Conservation (phyloP, 441 rosid genomes). For the Jatropha multifida region DNA sequence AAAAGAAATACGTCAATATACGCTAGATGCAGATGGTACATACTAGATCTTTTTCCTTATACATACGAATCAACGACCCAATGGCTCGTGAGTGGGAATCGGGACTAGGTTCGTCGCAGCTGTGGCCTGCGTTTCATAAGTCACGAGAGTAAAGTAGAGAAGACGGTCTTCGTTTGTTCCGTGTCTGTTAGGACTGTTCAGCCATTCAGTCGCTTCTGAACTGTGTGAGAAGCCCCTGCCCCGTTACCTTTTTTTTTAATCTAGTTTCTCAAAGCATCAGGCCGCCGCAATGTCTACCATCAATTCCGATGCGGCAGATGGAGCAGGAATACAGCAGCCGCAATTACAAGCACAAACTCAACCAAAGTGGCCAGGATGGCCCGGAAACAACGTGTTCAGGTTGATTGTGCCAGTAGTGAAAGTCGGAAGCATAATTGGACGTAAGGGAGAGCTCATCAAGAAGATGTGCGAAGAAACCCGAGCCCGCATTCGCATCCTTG, state of each 20-base stretch:
- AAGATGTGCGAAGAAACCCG: constrained; percentile 93
- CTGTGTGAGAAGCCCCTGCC: no score
- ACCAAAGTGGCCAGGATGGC: constrained; percentile 92
- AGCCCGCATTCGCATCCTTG: constrained; percentile 84
- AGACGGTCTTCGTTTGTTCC: neutral
- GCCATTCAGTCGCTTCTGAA: no score
- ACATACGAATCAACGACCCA: no score
- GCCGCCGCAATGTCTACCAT: constrained; percentile 1
- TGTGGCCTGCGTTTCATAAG: neutral
- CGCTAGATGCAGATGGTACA: no score
- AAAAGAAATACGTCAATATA: no score
- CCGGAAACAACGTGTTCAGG: constrained; percentile 81
- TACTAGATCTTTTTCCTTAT: no score
- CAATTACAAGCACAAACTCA: constrained; percentile 11
- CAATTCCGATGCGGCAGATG: constrained; percentile 6
- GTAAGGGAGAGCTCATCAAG: constrained; percentile 82
- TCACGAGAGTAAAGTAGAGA: neutral
- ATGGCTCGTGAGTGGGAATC: no score
- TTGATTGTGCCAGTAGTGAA: constrained; percentile 75
- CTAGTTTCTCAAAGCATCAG: neutral
- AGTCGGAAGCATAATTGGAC: constrained; percentile 88
- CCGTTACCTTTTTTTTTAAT: neutral
- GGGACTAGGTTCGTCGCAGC: no score
- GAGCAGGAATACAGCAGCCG: neutral
- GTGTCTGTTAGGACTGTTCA: neutral